Evolutionary conservation across 495 filamentous ascomycete genomes (phyloP), one percentile per base, ranked within the genome.

Genomic region (Neurospora hispaniola): DNA sequence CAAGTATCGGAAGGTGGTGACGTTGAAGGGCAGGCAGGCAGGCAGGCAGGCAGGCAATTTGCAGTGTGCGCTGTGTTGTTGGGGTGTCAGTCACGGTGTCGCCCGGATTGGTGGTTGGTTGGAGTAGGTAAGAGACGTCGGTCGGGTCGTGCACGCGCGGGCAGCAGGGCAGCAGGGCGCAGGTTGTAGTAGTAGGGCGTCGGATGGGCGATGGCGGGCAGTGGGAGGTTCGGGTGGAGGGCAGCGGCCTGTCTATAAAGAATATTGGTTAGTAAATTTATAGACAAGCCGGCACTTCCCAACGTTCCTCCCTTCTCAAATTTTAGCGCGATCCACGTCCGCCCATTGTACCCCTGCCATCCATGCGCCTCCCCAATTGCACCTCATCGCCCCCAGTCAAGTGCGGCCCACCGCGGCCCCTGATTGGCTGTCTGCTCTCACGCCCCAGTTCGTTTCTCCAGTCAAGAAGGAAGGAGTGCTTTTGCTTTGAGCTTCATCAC

Each of bases 181-280:
- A 66, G 54, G 54, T 66, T 66, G 54, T 66, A 35, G 54, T 66
- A 66, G 54, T 35, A 66, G 54, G 72, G 71, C 72, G 71, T 74
- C 76, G 62, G 70, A 76, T 66, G 54, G 54, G 54, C 54, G 54
- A 66, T 66, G 54, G 54, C 54, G 76, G 73, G 77, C 71, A 75
- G 74, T 75, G 76, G 76, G 74, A 79, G 71, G 68, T 73, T 81
- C 77, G 75, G 79, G 79, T 79, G 79, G 80, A 80, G 80, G 80
- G 80, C 79, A 76, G 75, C 69, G 77, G 72, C 73, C 76, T 70
- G 78, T 77, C 80, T 82, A 78, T 82, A 82, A 80, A 80, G 76
- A 81, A 78, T 78, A 77, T 80, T 77, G 78, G 77, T 79, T 79
- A 66, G 54, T 79, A 79, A 78, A 80, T 82, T 82, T 82, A 80